Evolutionary conservation across 2,329 filamentous ascomycete species (phyloP).

Genomic region (Aspergillus ochraceoroseus): DNA sequence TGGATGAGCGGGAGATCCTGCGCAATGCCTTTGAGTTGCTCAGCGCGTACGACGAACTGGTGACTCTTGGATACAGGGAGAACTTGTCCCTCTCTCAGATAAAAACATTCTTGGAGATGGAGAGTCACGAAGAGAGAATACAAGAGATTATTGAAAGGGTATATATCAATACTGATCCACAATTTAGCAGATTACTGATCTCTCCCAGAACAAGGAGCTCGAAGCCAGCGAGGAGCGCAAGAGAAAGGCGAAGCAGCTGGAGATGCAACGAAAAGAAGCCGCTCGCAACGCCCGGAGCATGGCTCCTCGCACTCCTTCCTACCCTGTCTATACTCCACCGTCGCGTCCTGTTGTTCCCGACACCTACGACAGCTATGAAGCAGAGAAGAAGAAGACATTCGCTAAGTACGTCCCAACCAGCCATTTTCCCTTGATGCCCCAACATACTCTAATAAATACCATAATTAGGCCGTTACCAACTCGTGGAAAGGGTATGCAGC

Average conservation of each 20-base stretch:
- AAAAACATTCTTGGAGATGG: slow-evolving; percentile 99
- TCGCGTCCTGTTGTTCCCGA: slow-evolving; percentile 68
- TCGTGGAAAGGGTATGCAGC: slow-evolving; percentile 96
- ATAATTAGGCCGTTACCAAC: slow-evolving; percentile 54
- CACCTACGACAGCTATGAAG: slow-evolving; percentile 90
- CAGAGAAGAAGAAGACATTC: slow-evolving; percentile 90
- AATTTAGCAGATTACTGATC: slow-evolving; percentile 23
- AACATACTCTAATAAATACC: slow-evolving; percentile 20
- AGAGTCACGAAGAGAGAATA: slow-evolving; percentile 97
- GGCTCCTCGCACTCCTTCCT: slow-evolving; percentile 70
- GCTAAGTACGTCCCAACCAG: slow-evolving; percentile 58
- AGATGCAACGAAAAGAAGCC: slow-evolving; percentile 97
- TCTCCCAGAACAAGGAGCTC: slow-evolving; percentile 82
- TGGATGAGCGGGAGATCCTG: slow-evolving; percentile 93
- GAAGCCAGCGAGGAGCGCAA: slow-evolving; percentile 98
- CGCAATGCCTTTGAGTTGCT: slow-evolving; percentile 94
- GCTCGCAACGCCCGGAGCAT: slow-evolving; percentile 66
- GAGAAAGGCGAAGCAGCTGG: slow-evolving; percentile 95
- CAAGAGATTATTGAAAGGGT: slow-evolving; percentile 95
- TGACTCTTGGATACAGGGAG: slow-evolving; percentile 91
- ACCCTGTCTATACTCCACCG: slow-evolving; percentile 83
- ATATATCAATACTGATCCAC: slow-evolving; percentile 32
- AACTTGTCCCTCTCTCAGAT: slow-evolving; percentile 96
- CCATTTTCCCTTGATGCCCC: not conserved
- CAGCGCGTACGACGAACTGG: slow-evolving; percentile 94